These are phyloP conservation scores for Hebeloma cylindrosporum DNA, from an alignment of 768 basidiomycete genomes.

Conservation along the genomic window DNA sequence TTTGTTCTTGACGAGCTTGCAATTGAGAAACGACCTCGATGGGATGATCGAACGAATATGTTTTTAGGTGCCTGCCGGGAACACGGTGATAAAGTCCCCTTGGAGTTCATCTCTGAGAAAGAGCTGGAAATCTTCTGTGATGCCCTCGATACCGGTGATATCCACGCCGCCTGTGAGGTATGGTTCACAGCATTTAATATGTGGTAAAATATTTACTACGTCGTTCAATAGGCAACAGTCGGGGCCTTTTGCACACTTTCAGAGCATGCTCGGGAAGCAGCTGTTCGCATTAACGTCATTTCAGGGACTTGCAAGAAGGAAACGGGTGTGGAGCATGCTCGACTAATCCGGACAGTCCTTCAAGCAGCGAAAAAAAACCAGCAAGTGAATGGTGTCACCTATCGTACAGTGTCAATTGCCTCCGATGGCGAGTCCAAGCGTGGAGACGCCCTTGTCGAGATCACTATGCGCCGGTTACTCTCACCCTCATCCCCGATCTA, in stretches of 20 bases:
- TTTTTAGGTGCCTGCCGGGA: slow-evolving; percentile 17
- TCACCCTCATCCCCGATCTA: slow-evolving; percentile 16
- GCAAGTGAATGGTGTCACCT: no score
- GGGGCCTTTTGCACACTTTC: no score
- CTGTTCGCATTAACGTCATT: no score
- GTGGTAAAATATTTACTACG: no score
- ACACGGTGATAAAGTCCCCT: no score
- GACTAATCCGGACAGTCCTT: slow-evolving; percentile 12
- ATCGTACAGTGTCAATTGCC: slow-evolving; percentile 18
- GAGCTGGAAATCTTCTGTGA: no score
- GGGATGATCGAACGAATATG: slow-evolving; percentile 18
- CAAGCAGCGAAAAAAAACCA: slow-evolving; percentile 3
- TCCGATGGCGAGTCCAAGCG: slow-evolving; percentile 25
- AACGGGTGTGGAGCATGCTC: slow-evolving; percentile 17
- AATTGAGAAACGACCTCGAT: slow-evolving; percentile 14
- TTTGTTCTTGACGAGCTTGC: slow-evolving; percentile 20
- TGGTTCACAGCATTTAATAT: no score
- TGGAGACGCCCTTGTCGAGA: slow-evolving; percentile 11
- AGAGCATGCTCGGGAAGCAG: no score
- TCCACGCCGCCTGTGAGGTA: no score
- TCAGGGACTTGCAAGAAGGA: slow-evolving; percentile 27
- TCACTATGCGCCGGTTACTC: slow-evolving; percentile 14
- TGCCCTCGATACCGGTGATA: no score
- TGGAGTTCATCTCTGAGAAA: no score
- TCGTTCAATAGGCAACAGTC: no score